Percentiles rank a stretch among this genome's conserved stretches.
Evolutionary conservation across 2,329 filamentous ascomycete genomes (phyloP).

Genomic region (Raffaelea arxii): DNA sequence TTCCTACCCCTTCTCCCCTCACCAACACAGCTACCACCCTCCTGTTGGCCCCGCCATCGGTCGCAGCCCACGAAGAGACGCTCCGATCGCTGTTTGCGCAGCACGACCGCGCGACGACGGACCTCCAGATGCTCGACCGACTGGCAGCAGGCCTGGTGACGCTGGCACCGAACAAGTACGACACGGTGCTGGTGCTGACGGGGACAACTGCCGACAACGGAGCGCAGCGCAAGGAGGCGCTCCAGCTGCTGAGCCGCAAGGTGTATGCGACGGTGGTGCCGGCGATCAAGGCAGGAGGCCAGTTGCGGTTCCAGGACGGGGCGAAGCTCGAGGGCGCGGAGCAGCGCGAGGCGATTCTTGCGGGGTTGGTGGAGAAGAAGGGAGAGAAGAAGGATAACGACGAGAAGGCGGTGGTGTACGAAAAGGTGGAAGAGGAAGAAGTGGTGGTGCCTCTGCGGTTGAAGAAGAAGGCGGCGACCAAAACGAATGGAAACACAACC

Average conservation of each 20-base stretch:
- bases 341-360: conserved; percentile 71
- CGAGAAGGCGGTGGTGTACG: conserved; percentile 57
- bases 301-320: conserved; percentile 60
- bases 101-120: conserved; percentile 67
- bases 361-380: conserved; percentile 56
- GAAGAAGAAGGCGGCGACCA: conserved; percentile 32
- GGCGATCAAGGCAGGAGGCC: conserved; percentile 60
- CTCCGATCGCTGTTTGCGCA: conserved; percentile 61
- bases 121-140: conserved; percentile 97
- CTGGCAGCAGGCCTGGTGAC: conserved; percentile 71
- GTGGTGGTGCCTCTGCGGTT: conserved; percentile 55
- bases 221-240: conserved; percentile 46
- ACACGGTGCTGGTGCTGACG: conserved; percentile 73
- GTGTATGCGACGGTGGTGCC: conserved; percentile 61
- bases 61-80: conserved; percentile 74
- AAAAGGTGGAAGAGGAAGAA: conserved; percentile 58
- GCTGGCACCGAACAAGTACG: conserved; percentile 70
- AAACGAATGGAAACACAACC: not conserved
- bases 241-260: conserved; percentile 51
- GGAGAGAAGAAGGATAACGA: conserved; percentile 69
- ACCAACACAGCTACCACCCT: conserved; percentile 8
- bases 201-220: conserved; percentile 70
- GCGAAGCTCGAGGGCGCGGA: conserved; percentile 39
- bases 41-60: conserved; percentile 72
- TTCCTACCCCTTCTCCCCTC: not conserved